Percentiles rank a stretch among this genome's conserved stretches.
These are phyloP conservation scores for Mrakia blollopis DNA, from an alignment of 768 basidiomycete species.

Conservation along the genomic window DNA sequence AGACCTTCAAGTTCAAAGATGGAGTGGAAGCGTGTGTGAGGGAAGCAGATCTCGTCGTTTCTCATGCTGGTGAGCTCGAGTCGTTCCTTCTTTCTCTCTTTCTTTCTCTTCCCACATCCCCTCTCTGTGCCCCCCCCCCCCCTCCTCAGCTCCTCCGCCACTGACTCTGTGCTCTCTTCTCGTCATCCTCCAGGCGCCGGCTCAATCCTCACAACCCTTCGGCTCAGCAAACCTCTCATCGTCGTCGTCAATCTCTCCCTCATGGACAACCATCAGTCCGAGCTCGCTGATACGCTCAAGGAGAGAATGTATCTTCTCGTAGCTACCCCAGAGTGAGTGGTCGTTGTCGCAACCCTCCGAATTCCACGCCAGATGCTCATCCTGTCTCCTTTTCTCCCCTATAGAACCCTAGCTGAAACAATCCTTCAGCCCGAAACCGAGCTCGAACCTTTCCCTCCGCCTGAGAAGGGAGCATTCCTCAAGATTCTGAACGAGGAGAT, in stretches of 20 bases:
- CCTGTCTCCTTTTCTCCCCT: background rate
- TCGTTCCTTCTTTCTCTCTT: too few relatives aligned
- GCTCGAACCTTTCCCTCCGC: background rate
- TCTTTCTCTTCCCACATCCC: background rate
- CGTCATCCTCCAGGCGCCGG: slow-evolving; percentile 61
- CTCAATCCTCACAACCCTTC: slow-evolving; percentile 82
- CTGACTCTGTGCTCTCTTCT: background rate
- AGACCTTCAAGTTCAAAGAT: slow-evolving; percentile 69
- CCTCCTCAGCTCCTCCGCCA: background rate
- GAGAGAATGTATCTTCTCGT: slow-evolving; percentile 56
- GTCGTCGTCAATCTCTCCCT: slow-evolving; percentile 84
- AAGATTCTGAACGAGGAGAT: background rate
- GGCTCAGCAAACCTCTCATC: slow-evolving; percentile 69
- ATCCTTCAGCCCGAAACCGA: background rate
- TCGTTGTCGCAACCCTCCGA: background rate
- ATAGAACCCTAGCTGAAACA: background rate
- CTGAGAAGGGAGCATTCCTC: background rate
- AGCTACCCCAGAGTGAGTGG: slow-evolving; percentile 57
- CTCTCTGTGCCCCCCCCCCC: background rate
- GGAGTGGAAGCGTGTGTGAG: slow-evolving; percentile 63
- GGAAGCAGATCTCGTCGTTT: slow-evolving; percentile 72
- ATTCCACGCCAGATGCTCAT: background rate
- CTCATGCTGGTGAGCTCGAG: slow-evolving; percentile 73
- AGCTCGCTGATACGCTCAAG: slow-evolving; percentile 68
- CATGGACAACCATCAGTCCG: slow-evolving; percentile 87